A percentile compares a stretch with the other conserved stretches of the same genome.
phyloP scores from a whole-genome alignment of 2,329 filamentous ascomycete species.

The Xylariaceae sp. region DNA sequence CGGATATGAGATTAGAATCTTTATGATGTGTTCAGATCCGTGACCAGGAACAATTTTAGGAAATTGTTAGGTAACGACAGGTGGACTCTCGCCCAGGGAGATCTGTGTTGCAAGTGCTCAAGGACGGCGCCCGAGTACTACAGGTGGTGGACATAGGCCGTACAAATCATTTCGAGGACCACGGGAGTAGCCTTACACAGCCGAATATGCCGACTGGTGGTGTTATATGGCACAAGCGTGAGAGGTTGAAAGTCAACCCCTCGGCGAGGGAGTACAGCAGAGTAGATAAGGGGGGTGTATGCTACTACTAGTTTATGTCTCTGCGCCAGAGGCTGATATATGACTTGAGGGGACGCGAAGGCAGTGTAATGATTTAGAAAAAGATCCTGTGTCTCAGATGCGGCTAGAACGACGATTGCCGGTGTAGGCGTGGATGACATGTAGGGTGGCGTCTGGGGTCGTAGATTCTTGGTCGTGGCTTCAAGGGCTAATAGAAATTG shows the following conservation, averaged over 20 bases:
- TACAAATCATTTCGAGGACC: slow-evolving; percentile 33
- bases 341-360: slow-evolving; percentile 17
- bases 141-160: slow-evolving; percentile 28
- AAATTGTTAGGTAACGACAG: slow-evolving; percentile 5
- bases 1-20: not conserved
- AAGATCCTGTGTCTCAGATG: slow-evolving; percentile 34
- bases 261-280: not conserved
- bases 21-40: not conserved
- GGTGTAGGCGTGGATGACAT: slow-evolving; percentile 24
- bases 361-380: slow-evolving; percentile 20
- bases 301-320: slow-evolving; percentile 18
- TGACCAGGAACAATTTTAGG: not conserved
- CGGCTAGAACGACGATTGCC: slow-evolving; percentile 27
- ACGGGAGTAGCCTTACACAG: slow-evolving; percentile 35
- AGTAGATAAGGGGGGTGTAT: slow-evolving; percentile 2
- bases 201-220: slow-evolving; percentile 22
- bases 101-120: slow-evolving; percentile 20
- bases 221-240: slow-evolving; percentile 32
- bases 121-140: slow-evolving; percentile 27
- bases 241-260: not conserved
- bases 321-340: slow-evolving; percentile 28
- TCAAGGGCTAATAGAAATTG: slow-evolving; percentile 16
- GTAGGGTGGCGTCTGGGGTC: slow-evolving; percentile 33
- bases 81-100: not conserved
- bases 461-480: slow-evolving; percentile 29